Percentiles rank a stretch among this genome's conserved stretches.
phyloP scores from a whole-genome alignment of 768 basidiomycete genomes.

The Rhodotorula paludigena region DNA sequence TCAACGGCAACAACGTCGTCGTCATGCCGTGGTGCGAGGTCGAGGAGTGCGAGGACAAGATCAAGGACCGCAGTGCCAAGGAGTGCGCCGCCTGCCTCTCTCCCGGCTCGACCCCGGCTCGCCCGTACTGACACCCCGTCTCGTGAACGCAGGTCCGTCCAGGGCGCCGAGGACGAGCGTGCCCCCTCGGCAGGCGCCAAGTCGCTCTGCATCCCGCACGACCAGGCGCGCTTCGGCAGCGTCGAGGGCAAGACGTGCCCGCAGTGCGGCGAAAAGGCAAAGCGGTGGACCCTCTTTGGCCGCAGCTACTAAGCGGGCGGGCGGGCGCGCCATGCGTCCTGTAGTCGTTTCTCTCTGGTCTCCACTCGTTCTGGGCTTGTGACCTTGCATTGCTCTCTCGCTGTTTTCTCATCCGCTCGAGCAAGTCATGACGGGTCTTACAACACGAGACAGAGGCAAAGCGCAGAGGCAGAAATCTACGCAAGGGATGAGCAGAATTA shows the following conservation, averaged over 20 bases:
- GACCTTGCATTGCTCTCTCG: no score
- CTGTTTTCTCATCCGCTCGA: no score
- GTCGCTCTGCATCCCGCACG: slow-evolving; percentile 91
- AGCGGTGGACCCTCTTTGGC: slow-evolving; percentile 96
- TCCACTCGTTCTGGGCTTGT: no score
- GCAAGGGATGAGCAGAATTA: no score
- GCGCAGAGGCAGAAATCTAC: no score
- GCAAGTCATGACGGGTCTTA: no score
- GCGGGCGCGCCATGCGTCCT: no score
- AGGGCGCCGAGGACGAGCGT: slow-evolving; percentile 78
- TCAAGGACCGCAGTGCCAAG: slow-evolving; percentile 86
- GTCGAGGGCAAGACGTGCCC: slow-evolving; percentile 84
- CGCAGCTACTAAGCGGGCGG: slow-evolving; percentile 48
- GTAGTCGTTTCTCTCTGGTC: no score
- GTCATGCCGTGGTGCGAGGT: slow-evolving; percentile 95
- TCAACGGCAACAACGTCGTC: slow-evolving; percentile 80
- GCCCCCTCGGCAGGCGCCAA: slow-evolving; percentile 98
- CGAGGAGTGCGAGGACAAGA: slow-evolving; percentile 90
- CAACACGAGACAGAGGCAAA: no score
- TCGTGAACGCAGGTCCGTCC: slow-evolving; percentile 55
- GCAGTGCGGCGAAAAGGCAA: slow-evolving; percentile 62
- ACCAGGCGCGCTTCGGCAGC: slow-evolving; percentile 72
- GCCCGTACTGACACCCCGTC: slow-evolving; percentile 1
- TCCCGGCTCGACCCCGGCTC: slow-evolving; percentile 16
- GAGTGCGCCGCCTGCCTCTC: slow-evolving; percentile 56